Evolutionary conservation across 768 basidiomycete species (phyloP).

Genomic region (Amanita pallidorosea): DNA sequence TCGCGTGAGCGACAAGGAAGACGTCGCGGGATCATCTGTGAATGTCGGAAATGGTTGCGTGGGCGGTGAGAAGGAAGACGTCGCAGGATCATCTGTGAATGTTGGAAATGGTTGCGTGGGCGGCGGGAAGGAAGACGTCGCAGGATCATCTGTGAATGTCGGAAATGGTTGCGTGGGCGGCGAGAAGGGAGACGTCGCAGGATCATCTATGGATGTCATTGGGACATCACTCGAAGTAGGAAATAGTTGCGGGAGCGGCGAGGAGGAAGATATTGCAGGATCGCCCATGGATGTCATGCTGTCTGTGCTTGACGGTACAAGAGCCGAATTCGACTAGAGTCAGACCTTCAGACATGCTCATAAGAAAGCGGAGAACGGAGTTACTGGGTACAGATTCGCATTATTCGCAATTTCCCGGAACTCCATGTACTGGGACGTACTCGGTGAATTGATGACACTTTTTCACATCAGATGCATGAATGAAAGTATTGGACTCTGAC

Average conservation of each 20-base stretch:
- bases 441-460: conserved; percentile 28
- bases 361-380: conserved; percentile 1
- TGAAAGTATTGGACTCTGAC: conserved; percentile 4
- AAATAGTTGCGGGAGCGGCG: no score
- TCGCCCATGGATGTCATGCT: no score
- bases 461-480: background rate
- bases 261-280: no score
- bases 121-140: no score
- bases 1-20: no score
- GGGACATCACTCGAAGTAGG: no score
- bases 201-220: background rate
- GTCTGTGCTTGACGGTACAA: background rate
- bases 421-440: conserved; percentile 13
- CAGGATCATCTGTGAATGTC: background rate
- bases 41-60: background rate
- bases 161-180: no score
- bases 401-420: conserved; percentile 19
- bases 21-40: no score
- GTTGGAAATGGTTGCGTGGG: no score
- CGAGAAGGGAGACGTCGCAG: no score
- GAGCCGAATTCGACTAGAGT: background rate
- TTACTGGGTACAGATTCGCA: conserved; percentile 15
- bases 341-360: background rate
- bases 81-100: background rate
- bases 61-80: background rate